Conservation (phyloP, 495 filamentous ascomycete genomes). For the Neurospora terricola region DNA sequence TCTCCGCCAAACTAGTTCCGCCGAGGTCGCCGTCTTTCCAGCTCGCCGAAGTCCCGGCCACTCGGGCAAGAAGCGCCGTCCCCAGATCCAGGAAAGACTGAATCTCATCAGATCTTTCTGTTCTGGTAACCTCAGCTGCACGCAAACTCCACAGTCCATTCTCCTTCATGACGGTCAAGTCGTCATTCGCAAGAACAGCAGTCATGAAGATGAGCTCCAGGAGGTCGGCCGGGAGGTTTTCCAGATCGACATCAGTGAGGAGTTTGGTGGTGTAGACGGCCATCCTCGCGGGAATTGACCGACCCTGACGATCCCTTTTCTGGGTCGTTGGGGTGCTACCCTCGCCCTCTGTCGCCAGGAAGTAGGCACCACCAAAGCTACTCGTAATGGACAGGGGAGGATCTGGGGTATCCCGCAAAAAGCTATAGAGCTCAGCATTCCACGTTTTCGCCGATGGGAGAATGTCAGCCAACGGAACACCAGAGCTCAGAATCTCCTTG, state of each 20-base stretch:
- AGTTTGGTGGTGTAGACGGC: constrained; percentile 53
- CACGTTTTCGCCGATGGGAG: constrained; percentile 35
- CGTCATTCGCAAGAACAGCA: constrained; percentile 31
- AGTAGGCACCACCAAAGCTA: constrained; percentile 58
- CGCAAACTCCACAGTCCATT: constrained; percentile 27
- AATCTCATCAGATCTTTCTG: constrained; percentile 34
- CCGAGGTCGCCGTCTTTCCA: constrained; percentile 23
- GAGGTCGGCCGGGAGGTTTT: constrained; percentile 26
- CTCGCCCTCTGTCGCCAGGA: constrained; percentile 40
- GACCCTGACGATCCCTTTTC: constrained; percentile 53
- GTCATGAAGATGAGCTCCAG: constrained; percentile 33
- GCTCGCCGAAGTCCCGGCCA: constrained; percentile 24
- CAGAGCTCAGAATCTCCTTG: constrained; percentile 11
- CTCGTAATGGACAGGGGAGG: constrained; percentile 62
- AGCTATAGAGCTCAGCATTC: constrained; percentile 39
- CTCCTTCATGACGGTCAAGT: constrained; percentile 26
- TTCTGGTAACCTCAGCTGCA: constrained; percentile 35
- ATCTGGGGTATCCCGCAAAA: constrained; percentile 48
- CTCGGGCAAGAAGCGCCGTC: constrained; percentile 41
- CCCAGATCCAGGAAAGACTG: constrained; percentile 50
- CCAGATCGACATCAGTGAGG: constrained; percentile 27
- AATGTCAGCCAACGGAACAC: constrained; percentile 20
- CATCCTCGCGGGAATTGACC: constrained; percentile 64
- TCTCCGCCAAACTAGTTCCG: constrained; percentile 20
- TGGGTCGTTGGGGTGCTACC: constrained; percentile 15